Conservation (phyloP, 805 yeast genomes). For the Ogataea degrootiae region DNA sequence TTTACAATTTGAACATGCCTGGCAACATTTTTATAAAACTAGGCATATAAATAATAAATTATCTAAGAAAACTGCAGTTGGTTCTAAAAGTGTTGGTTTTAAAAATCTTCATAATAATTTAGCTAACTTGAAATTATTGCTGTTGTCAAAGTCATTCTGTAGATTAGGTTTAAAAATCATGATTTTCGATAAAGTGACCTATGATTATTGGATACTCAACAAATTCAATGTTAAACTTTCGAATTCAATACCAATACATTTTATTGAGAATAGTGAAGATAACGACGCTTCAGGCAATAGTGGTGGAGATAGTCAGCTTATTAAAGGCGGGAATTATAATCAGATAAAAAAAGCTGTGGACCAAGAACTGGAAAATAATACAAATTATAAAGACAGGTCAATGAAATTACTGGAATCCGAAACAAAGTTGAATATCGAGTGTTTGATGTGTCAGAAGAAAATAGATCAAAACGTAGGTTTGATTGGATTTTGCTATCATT, state of each 20-base stretch:
- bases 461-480: constrained; percentile 11
- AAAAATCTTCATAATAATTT: constrained; percentile 41
- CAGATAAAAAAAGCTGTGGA: constrained; percentile 21
- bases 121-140: constrained; percentile 42
- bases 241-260: constrained; percentile 17
- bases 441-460: constrained; percentile 12
- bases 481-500: constrained; percentile 21
- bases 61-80: constrained; percentile 32
- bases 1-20: constrained; percentile 78
- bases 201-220: constrained; percentile 33
- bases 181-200: constrained; percentile 35
- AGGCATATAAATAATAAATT: constrained; percentile 50
- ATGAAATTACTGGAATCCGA: constrained; percentile 1
- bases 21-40: constrained; percentile 69
- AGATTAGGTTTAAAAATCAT: constrained; percentile 42
- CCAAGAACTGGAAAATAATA: constrained; percentile 6
- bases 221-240: constrained; percentile 25
- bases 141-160: constrained; percentile 39
- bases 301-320: constrained; percentile 2
- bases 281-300: constrained; percentile 4
- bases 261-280: constrained; percentile 1
- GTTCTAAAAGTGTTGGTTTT: constrained; percentile 10
- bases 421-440: neutral
- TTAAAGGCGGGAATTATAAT: constrained; percentile 27
- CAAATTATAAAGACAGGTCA: constrained; percentile 15